Evolutionary conservation across 495 filamentous ascomycete genomes (phyloP), one percentile per base, ranked within the genome.

Genomic region (Talaromyces liani): DNA sequence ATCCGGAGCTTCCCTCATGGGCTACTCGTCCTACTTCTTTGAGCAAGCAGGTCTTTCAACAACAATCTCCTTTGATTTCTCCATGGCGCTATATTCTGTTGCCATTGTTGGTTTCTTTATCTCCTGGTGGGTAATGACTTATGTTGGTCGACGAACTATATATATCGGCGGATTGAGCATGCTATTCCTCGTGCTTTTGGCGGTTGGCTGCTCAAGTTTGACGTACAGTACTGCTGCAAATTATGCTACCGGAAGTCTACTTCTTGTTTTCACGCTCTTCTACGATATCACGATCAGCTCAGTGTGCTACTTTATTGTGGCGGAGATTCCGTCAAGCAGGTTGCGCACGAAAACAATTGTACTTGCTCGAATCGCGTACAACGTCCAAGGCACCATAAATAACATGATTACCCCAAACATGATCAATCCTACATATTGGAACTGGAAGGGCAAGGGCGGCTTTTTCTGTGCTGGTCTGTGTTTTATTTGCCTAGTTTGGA

Each of bases 381-480:
- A 41, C 14, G n/a, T 16, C 14, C 36, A 16, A 41, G 36, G 36
- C 14, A 41, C 36, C 36, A 72, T 80, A 9, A 85, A 85, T 76
- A 85, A 83, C 4, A 78, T 90, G 14, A 82, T 82, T 0, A 84
- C 87, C 59, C 85, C 85, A 0, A 86, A 89, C 64, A 82, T 88
- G 80, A 80, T 90, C 56, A 89, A 88, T 65, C 83, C 85, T 0
- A 81, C 86, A 57, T 74, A 84, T 25, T 86, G 79, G 20, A 82
- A 89, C 65, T 74, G 86, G 74, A 78, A 80, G 58, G 86, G 86
- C 2, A 88, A 90, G 69, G 73, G 86, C 1, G 87, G 86, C 0
- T 90, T 89, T 67, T 84, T 89, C 68, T 90, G 85, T 67, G 86
- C 82, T n/a, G 86, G 83, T 0, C 66, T 85, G 2, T 80, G 79